Evolutionary conservation across 192 early-diverging fungal species (phyloP), one percentile per base, ranked within the genome.

Genomic region (Coemansia sp.): DNA sequence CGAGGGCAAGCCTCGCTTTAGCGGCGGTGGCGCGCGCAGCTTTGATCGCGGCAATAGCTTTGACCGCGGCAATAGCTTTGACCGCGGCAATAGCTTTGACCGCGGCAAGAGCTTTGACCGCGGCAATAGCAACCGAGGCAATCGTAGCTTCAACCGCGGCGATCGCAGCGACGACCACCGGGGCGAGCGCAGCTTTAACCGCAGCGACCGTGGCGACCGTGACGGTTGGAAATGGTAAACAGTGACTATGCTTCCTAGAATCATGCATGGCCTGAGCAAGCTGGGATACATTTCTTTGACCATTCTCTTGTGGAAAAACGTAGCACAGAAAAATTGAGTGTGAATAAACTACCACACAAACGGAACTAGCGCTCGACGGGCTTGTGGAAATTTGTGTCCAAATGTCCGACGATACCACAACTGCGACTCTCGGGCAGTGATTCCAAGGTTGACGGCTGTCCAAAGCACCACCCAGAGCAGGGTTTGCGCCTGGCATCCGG

Each of bases 351-450:
- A 72, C 62, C 58, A 65, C 2, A 74, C 25, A 25, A 59, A 67
- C 0, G 75, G 75, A n/a, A 78, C 14, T 6, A 78, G 52, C 15
- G 53, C 57, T 17, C 53, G 60, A 9, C 75, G 52, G 26, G 34
- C 40, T 20, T 28, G 38, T 4, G 67, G 67, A 20, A 79, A 86
- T 34, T 75, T 45, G 21, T 68, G 61, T 0, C 78, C 78, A 71
- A 92, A 91, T 20, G 66, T 80, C 9, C 36, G 21, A 25, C 39
- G 36, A 41, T 90, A 91, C 91, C 91, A 93, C 29, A 55, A 15
- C 39, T 82, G 75, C n/a, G 84, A 84, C 59, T 85, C 80, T 15
- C 60, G 74, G 2, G 90, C 85, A 0, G 83, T 75, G 38, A 84
- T 69, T 0, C 78, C 63, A 5, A 93, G 73, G 21, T 85, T 85